Base-by-base conservation (phyloP, 2,329 filamentous ascomycete genomes). In the Claviceps purpurea region DNA sequence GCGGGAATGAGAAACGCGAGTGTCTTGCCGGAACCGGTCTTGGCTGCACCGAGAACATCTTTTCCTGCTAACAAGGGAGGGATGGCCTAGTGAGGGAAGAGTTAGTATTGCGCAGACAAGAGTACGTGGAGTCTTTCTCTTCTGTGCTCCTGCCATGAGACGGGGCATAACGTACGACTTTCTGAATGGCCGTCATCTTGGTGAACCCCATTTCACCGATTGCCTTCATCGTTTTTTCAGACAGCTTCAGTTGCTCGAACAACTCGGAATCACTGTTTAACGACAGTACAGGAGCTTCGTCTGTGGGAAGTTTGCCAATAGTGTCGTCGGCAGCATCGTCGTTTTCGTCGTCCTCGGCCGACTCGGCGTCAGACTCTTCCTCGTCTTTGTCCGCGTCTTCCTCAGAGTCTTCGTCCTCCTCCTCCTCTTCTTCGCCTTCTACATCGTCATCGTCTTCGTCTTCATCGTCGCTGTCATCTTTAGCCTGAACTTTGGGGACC, bases 21-120 rank as follows among this genome's bases (percentile, higher is more conserved):
- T 1, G 93, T 98, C 75, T 98, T 98, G 65, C 93, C 93, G 22
- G 88, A 94, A 44, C 90, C 90, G 3, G 90, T 96, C 76, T 97
- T 97, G 49, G 93, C 93, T 37, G 91, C 91, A 61, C 93, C 93
- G 45, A 98, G 79, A 22, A 97, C 87, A 71, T 97, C 91, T 64
- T 86, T 84, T 57, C 93, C 93, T 43, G 90, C 89, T 54, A 97
- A 75, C 47, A 94, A 74, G 20, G 90, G 89, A 4, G 91, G 90
- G 52, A 97, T 95, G 13, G 85, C 85, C 64, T 66, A 18, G 24
- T 34, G 26, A 42, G 3, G 20, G 3, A 30, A 40, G 18, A 45
- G 34, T 30, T 47, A 39, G 43, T 20, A 5, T 38, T 20, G 20
- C 16, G 10, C 10, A 26, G 30, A 22, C 7, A 11, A 37, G 20